Conservation (phyloP, 805 yeast species). For the Saccharomycopsis fodiens region DNA sequence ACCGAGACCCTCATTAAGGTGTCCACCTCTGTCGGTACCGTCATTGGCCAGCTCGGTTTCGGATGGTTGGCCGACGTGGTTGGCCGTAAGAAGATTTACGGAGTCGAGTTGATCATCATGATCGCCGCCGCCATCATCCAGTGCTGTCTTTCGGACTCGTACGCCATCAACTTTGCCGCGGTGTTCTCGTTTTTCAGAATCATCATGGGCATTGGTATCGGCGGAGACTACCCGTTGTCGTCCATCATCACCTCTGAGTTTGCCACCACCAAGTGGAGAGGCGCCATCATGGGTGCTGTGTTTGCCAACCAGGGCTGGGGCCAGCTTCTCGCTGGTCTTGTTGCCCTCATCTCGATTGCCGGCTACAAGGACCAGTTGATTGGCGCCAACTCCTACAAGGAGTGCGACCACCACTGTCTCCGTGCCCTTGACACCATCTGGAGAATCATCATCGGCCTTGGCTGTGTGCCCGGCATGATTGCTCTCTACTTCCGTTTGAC, state of each 20-base stretch:
- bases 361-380: constrained; percentile 62
- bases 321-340: constrained; percentile 80
- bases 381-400: constrained; percentile 43
- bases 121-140: constrained; percentile 73
- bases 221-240: constrained; percentile 94
- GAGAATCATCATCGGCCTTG: constrained; percentile 86
- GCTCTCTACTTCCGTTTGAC: constrained; percentile 89
- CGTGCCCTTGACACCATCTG: constrained; percentile 89
- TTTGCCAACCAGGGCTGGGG: constrained; percentile 98
- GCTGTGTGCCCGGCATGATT: constrained; percentile 79
- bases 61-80: constrained; percentile 74
- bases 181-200: constrained; percentile 73
- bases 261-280: constrained; percentile 94
- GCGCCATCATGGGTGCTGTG: constrained; percentile 94
- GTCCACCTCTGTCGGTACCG: constrained; percentile 91
- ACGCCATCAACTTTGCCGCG: constrained; percentile 68
- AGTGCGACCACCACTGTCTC: constrained; percentile 60
- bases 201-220: constrained; percentile 91
- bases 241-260: constrained; percentile 89
- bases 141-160: constrained; percentile 63
- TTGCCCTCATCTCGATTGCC: constrained; percentile 67
- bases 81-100: constrained; percentile 86
- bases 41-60: constrained; percentile 81
- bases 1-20: constrained; percentile 74
- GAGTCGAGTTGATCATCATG: constrained; percentile 78